Conservation (phyloP, 2,329 filamentous ascomycete genomes). For the Juglanconis sp. region DNA sequence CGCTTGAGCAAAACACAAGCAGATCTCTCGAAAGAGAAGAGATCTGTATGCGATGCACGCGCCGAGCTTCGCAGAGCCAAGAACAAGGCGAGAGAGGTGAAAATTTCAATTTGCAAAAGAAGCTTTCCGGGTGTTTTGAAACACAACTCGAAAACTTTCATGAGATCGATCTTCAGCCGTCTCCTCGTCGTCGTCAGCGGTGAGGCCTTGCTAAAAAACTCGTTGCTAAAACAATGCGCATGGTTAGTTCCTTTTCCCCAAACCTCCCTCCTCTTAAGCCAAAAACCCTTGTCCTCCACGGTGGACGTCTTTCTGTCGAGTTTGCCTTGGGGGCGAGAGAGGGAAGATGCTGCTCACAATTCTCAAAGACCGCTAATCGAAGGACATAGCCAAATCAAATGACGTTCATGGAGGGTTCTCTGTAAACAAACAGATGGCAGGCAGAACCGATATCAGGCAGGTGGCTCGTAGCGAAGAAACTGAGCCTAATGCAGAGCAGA, state of each 20-base stretch:
- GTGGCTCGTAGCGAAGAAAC: constrained; percentile 9
- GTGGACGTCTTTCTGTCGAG: neutral
- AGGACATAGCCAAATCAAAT: constrained; percentile 10
- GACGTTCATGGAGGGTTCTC: constrained; percentile 1
- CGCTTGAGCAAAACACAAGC: constrained; percentile 22
- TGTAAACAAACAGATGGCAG: neutral
- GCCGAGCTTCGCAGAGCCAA: constrained; percentile 8
- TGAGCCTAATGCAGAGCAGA: constrained; percentile 27
- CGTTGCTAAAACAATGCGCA: constrained; percentile 15
- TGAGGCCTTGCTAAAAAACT: constrained; percentile 10
- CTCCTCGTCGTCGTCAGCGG: constrained; percentile 12
- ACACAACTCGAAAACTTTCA: constrained; percentile 11
- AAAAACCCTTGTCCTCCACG: neutral
- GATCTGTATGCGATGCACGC: constrained; percentile 22
- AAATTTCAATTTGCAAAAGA: neutral
- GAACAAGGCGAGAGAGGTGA: constrained; percentile 3
- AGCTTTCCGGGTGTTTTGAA: constrained; percentile 15
- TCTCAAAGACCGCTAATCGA: neutral
- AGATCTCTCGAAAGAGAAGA: constrained; percentile 27
- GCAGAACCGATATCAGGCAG: neutral
- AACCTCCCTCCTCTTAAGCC: constrained; percentile 11
- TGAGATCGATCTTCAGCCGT: constrained; percentile 8
- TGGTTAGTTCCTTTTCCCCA: constrained; percentile 15
- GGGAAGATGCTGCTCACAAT: constrained; percentile 10
- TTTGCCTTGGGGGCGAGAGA: neutral